Conservation (phyloP, 306 rosid species). For the Arachis hypogaea region DNA sequence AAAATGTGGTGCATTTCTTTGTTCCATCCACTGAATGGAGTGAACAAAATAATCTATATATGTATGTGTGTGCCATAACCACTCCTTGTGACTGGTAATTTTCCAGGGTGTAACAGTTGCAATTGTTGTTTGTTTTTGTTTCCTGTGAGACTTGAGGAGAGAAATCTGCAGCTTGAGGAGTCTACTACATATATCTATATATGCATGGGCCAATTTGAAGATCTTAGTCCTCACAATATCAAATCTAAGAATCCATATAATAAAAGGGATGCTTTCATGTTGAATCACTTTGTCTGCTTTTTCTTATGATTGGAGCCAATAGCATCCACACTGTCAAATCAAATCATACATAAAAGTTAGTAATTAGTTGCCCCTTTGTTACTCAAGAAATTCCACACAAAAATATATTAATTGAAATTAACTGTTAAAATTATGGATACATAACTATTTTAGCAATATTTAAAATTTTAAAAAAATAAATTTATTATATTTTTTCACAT, state of each 20-base stretch:
- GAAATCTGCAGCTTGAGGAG: conserved; percentile 24
- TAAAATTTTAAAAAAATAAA: no score
- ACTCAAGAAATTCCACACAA: background rate
- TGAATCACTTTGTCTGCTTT: conserved; percentile 55
- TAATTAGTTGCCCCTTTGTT: background rate
- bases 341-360: background rate
- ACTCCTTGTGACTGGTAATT: conserved; percentile 24
- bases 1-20: conserved; percentile 24
- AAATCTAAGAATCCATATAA: conserved; percentile 18
- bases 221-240: conserved; percentile 34
- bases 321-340: conserved; percentile 83
- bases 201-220: conserved; percentile 15
- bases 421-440: background rate
- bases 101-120: conserved; percentile 32
- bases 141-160: conserved; percentile 11
- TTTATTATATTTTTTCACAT: no score
- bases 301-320: conserved; percentile 81
- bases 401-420: background rate
- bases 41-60: conserved; percentile 25
- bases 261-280: conserved; percentile 32
- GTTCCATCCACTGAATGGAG: conserved; percentile 15
- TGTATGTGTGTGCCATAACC: conserved; percentile 32
- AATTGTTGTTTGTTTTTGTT: conserved; percentile 15
- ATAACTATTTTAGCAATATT: no score
- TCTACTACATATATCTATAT: conserved; percentile 27